Percentiles rank a stretch among this genome's conserved stretches.
Conservation (phyloP, 805 yeast genomes). For the Kodamaea jinghongensis region DNA sequence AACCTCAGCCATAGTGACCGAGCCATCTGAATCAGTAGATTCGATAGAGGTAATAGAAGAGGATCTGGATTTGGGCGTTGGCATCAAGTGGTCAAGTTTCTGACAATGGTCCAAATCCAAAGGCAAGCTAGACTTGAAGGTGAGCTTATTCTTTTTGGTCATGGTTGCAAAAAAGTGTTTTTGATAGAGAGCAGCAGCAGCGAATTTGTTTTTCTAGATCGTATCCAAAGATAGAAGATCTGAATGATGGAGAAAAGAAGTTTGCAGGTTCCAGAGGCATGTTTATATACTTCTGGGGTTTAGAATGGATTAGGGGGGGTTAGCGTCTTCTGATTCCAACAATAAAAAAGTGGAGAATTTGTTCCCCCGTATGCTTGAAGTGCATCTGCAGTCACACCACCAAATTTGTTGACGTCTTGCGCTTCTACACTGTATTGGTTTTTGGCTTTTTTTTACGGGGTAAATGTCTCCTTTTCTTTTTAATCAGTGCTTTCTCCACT, state of each 20-base stretch:
- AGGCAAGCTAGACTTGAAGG: constrained; percentile 17
- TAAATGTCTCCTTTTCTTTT: neutral
- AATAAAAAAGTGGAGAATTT: no score
- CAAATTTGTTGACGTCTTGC: neutral
- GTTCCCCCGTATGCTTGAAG: no score
- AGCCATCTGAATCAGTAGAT: constrained; percentile 28
- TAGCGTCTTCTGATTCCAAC: no score
- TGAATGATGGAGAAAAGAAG: no score
- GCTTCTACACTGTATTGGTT: neutral
- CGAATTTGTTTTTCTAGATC: no score
- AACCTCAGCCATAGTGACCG: constrained; percentile 20
- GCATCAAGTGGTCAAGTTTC: constrained; percentile 35
- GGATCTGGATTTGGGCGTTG: constrained; percentile 38
- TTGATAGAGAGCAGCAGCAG: no score
- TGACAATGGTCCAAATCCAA: constrained; percentile 40
- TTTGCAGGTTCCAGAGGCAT: no score
- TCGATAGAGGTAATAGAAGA: constrained; percentile 40
- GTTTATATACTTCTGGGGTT: no score
- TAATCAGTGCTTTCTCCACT: no score
- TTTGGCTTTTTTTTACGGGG: neutral
- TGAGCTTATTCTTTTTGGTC: constrained; percentile 23
- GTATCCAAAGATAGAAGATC: no score
- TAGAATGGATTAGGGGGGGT: no score
- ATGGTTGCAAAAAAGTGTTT: neutral
- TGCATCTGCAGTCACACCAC: no score